Evolutionary conservation across 306 rosid genomes (phyloP).

Genomic region (Urtica urens): DNA sequence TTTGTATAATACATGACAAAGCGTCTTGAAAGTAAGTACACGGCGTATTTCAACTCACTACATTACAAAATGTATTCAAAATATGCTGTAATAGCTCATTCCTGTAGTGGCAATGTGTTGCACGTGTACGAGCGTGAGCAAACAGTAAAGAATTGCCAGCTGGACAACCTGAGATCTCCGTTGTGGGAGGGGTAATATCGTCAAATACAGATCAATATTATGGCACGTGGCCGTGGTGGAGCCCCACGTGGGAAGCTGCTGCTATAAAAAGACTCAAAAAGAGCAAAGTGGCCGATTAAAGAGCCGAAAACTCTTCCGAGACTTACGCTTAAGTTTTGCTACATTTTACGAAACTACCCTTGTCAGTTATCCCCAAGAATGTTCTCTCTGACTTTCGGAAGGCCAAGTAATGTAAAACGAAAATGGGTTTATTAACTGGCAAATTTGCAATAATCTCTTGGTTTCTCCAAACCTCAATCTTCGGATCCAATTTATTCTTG

Average conservation of each 20-base stretch:
- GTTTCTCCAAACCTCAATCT: not conserved
- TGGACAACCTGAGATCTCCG: not conserved
- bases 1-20: no score
- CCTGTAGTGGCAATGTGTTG: no score
- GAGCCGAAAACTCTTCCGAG: constrained; percentile 21
- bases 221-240: constrained; percentile 3
- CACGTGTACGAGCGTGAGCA: no score
- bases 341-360: constrained; percentile 1
- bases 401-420: not conserved
- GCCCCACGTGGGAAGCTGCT: constrained; percentile 4
- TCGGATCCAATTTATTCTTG: not conserved
- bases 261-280: constrained; percentile 4
- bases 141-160: not conserved
- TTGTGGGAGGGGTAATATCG: constrained; percentile 10
- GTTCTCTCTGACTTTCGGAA: not conserved
- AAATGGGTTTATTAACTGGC: not conserved
- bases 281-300: not conserved
- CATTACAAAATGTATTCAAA: no score
- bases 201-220: not conserved
- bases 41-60: no score
- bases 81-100: no score
- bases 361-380: not conserved
- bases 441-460: not conserved
- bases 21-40: no score
- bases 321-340: constrained; percentile 17